Base-by-base conservation (phyloP, 1,284 basidiomycete genomes). In the Ustilago sp. region DNA sequence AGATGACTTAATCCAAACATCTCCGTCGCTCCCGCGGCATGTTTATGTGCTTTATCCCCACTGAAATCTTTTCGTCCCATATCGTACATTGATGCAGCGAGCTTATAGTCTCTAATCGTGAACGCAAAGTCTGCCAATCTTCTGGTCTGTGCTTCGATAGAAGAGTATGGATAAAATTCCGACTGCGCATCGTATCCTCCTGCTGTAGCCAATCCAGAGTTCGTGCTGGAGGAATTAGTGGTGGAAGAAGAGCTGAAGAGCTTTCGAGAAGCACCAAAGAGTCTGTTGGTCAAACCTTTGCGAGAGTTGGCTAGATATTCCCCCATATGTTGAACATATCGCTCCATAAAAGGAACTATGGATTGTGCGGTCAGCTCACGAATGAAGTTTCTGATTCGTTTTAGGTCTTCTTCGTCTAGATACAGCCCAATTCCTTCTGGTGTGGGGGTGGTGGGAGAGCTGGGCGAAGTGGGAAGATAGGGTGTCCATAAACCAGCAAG, bases 101-200 rank as follows among this genome's bases (percentile, higher is more conserved):
- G 89, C 77, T 93, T 94, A 85, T 92, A 91, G 87, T 99, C 96
- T 1, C 94, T 92, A 0, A 98, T 88, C 78, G 96, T 92, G 55
- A 97, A 97, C 2, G 94, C 92, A 86, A 98, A 95, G 86, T 99
- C 97, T 9, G 95, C 96, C 2, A 99, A 88, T n/a, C 96, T 86
- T 8, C 89, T 84, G 0, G 88, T 87, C 32, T 89, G 86, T 0
- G 88, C 86, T 70, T 89, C 88, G 34, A 87, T 83, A 1, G 88
- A 80, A 23, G 76, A 79, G 53, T 84, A 83, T 0, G 88, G 87
- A 74, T 89, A 90, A 75, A 59, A 74, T 15, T 77, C 70, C 47
- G 68, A 31, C 32, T 77, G 75, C 23, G 56, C 31, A 43, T 71
- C 64, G 52, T 74, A 78, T 23, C 76, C 76, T 6, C 65, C 74